Conservation (phyloP, 2,329 filamentous ascomycete genomes). For the Fusarium sp. region DNA sequence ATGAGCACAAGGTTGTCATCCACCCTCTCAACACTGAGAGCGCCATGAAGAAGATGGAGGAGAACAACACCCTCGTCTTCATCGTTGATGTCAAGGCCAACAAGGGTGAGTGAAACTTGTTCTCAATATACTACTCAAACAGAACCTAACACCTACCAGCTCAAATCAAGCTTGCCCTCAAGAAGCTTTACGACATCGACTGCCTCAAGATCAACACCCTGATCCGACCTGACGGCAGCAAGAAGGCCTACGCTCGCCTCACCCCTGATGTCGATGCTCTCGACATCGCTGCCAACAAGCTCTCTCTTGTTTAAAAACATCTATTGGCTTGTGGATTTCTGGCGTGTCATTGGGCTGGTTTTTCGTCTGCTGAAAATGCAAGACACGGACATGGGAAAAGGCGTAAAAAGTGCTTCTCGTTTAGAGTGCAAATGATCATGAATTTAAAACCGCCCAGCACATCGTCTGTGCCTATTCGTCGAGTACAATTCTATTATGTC, state of each 20-base stretch:
- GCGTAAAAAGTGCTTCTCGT: conserved; percentile 52
- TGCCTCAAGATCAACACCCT: conserved; percentile 99
- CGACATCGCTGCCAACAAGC: conserved; percentile 99
- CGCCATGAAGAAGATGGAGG: conserved; percentile 99
- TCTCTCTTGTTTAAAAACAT: conserved; percentile 87
- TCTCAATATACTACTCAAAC: neutral
- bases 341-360: conserved; percentile 48
- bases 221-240: conserved; percentile 95
- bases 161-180: conserved; percentile 97
- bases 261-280: conserved; percentile 97
- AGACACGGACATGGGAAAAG: conserved; percentile 54
- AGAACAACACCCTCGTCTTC: conserved; percentile 99
- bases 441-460: conserved; percentile 49
- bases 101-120: conserved; percentile 57
- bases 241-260: conserved; percentile 98
- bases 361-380: conserved; percentile 56
- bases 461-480: conserved; percentile 24
- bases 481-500: neutral
- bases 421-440: conserved; percentile 52
- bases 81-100: conserved; percentile 97
- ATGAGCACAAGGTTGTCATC: conserved; percentile 95
- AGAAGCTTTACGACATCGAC: conserved; percentile 99
- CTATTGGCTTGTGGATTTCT: conserved; percentile 50
- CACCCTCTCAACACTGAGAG: conserved; percentile 99
- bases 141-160: conserved; percentile 61